Evolutionary conservation across 2,329 filamentous ascomycete species (phyloP).

Genomic region (Cercospora janseana): DNA sequence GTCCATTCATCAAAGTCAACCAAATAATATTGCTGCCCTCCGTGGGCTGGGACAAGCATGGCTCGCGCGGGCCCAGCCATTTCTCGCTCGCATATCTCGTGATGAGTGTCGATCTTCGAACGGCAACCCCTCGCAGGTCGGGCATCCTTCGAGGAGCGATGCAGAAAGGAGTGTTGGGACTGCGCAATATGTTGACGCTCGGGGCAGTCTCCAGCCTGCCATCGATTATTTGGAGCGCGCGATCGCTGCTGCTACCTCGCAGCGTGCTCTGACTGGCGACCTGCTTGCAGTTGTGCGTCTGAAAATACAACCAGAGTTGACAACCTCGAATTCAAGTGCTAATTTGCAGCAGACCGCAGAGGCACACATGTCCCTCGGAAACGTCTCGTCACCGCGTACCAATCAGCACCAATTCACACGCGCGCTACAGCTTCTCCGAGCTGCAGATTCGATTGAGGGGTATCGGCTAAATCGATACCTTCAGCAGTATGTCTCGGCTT

Average conservation of each 20-base stretch:
- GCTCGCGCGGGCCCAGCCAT: conserved; percentile 52
- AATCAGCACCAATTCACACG: conserved; percentile 48
- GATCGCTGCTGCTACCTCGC: conserved; percentile 44
- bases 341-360: conserved; percentile 47
- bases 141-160: conserved; percentile 37
- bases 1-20: conserved; percentile 45
- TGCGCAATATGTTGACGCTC: conserved; percentile 53
- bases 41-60: conserved; percentile 52
- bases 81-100: conserved; percentile 49
- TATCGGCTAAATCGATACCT: conserved; percentile 48
- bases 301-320: neutral
- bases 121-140: conserved; percentile 37
- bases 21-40: conserved; percentile 46
- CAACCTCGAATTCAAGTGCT: neutral
- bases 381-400: conserved; percentile 46
- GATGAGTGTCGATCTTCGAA: conserved; percentile 44
- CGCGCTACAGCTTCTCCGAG: conserved; percentile 49
- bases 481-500: conserved; percentile 46
- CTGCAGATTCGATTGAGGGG: conserved; percentile 43
- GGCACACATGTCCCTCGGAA: conserved; percentile 54
- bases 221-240: conserved; percentile 53
- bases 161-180: conserved; percentile 41
- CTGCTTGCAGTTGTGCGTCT: conserved; percentile 47
- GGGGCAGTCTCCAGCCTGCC: conserved; percentile 52
- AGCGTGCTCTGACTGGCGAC: conserved; percentile 42